Percentiles rank a stretch among this genome's conserved stretches.
These are phyloP conservation scores for Kazachstania bromeliacearum DNA, from an alignment of 805 yeast genomes.

Conservation along the genomic window DNA sequence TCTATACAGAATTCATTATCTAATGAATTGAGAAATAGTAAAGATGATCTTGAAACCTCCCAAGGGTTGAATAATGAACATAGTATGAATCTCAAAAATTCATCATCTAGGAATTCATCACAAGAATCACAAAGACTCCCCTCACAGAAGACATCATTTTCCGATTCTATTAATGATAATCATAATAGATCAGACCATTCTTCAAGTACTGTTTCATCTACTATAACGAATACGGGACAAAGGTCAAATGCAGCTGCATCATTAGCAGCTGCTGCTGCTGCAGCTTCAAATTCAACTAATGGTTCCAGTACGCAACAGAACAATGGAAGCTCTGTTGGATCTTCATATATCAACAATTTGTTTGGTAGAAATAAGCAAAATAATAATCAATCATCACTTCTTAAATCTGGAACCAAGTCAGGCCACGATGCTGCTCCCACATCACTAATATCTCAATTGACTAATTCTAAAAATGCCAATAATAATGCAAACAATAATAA, in stretches of 20 bases:
- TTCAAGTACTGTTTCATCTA: no score
- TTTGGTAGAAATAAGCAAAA: background rate
- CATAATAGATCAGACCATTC: no score
- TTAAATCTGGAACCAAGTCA: background rate
- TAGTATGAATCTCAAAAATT: no score
- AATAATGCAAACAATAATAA: background rate
- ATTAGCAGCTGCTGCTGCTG: conserved; percentile 4
- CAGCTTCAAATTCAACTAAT: conserved; percentile 2
- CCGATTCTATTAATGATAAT: no score
- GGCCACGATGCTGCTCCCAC: background rate
- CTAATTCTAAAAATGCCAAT: conserved; percentile 1
- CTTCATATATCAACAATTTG: conserved; percentile 2
- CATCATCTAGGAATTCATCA: no score
- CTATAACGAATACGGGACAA: conserved; percentile 24
- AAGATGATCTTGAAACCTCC: background rate
- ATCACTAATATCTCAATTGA: conserved; percentile 4
- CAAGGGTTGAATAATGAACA: background rate
- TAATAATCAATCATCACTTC: background rate
- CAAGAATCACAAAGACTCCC: no score
- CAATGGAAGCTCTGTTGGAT: background rate
- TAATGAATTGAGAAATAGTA: conserved; percentile 7
- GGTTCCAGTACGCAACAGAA: background rate
- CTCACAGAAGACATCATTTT: no score
- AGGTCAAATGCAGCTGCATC: conserved; percentile 10
- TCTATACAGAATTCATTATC: conserved; percentile 26